Evolutionary conservation across 2,329 filamentous ascomycete genomes (phyloP).

Genomic region (Neonectria ditissima): DNA sequence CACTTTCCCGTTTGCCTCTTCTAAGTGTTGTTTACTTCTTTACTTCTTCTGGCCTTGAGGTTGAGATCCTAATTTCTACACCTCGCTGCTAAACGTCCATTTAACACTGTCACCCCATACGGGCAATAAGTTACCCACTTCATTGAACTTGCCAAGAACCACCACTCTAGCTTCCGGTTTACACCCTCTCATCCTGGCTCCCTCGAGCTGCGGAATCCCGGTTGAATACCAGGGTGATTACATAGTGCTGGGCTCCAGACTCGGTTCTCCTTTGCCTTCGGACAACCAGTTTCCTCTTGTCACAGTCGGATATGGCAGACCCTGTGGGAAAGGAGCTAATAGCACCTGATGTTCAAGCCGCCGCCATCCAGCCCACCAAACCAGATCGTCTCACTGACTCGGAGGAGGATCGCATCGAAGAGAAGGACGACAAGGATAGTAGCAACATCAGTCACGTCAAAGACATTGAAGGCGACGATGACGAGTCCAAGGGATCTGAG

Average conservation of each 20-base stretch:
- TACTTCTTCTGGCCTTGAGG: background rate
- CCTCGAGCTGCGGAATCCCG: background rate
- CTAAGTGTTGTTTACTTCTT: background rate
- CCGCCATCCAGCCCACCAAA: conserved; percentile 43
- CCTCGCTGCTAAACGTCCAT: conserved; percentile 11
- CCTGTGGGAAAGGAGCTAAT: conserved; percentile 45
- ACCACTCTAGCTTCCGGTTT: conserved; percentile 1
- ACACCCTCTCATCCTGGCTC: background rate
- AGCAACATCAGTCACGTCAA: conserved; percentile 19
- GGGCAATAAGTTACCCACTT: conserved; percentile 20
- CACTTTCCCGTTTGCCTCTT: conserved; percentile 4
- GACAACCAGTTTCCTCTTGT: conserved; percentile 13
- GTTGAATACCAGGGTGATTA: background rate
- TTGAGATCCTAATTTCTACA: background rate
- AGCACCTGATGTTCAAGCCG: conserved; percentile 46
- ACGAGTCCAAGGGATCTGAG: conserved; percentile 28
- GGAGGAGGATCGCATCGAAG: conserved; percentile 33
- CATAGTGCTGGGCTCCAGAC: background rate
- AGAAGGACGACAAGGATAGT: conserved; percentile 29
- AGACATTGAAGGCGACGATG: conserved; percentile 27
- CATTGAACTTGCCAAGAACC: conserved; percentile 22
- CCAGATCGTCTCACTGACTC: conserved; percentile 34
- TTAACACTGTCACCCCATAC: conserved; percentile 3
- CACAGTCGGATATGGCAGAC: conserved; percentile 42
- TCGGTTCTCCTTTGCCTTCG: background rate